Conservation (phyloP, 129 eudicot species). For the Flaveria bidentis region DNA sequence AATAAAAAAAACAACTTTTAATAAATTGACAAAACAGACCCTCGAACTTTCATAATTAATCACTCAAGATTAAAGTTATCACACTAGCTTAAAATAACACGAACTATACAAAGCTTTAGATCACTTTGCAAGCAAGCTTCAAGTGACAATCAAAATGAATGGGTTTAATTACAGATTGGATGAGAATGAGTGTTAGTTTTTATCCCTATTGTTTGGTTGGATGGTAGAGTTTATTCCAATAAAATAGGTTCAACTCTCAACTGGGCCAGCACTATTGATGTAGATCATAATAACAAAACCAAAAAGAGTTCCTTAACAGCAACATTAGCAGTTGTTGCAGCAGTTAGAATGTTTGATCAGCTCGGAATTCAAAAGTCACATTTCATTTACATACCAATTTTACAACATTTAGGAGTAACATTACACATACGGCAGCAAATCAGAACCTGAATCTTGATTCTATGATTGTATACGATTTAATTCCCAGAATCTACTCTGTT, state of each 20-base stretch:
- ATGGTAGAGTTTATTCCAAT: slow-evolving; percentile 6
- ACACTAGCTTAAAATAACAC: neutral
- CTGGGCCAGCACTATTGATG: neutral
- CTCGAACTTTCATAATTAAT: no score
- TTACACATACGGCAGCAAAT: neutral
- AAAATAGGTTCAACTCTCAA: neutral
- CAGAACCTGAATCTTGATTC: neutral
- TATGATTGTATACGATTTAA: neutral
- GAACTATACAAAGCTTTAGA: neutral
- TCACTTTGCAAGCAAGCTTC: slow-evolving; percentile 5
- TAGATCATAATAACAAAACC: neutral
- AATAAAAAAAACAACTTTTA: no score
- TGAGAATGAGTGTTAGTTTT: neutral
- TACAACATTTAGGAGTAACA: neutral
- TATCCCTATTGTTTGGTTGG: neutral
- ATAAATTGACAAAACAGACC: no score
- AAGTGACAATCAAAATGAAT: neutral
- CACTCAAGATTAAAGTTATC: no score
- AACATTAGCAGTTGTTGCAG: neutral
- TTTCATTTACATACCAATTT: neutral
- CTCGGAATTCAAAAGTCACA: neutral
- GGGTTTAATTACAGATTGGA: slow-evolving; percentile 1
- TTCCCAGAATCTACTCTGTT: neutral
- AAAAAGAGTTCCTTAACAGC: neutral
- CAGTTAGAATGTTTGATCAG: neutral